Base-by-base conservation (phyloP, 2,329 filamentous ascomycete genomes). In the Fusarium sp. region DNA sequence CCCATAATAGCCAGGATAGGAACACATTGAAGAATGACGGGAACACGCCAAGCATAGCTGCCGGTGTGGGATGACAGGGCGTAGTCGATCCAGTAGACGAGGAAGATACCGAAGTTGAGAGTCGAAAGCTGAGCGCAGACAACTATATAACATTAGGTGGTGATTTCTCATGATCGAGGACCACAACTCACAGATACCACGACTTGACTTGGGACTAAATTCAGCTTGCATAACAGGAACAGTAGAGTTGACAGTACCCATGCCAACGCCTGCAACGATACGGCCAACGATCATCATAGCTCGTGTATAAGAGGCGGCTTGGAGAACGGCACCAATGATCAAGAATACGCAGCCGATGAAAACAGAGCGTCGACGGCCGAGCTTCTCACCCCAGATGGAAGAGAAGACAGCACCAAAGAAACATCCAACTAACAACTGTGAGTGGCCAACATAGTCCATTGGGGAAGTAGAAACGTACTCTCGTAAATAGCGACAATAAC, bases 401-500 rank as follows among this genome's bases (percentile, higher is more conserved):
- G 80, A 78, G 11, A 41, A 54, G 27, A 79, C 51, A 4, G 78
- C 72, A 2, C 78, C 78, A 38, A 79, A 62, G 66, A 79, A 79
- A 19, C 78, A 79, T 16, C 78, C 78, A 29, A 79, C 78, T 79
- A 25, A 5, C 4, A 33, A n/a, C 25, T 38, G 39, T 65, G 2
- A 60, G 62, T 25, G 10, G 37, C 37, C 1, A 27, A 7, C 31
- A 31, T 18, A 29, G 4, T 18, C 10, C 11, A 25, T 29, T 18
- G 4, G 19, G 18, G 5, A 52, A 5, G 12, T 19, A 19, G 9
- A 18, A 18, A 45, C 67, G 33, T 42, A 78, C 79, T 79, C 71
- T 84, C 82, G 52, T 82, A 84, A 18, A 86, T 86, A 18, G 84
- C 83, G 5, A 86, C 84, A 38, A 87, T 86, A 4, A 86, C 69